Base-by-base conservation (phyloP, 1,139 yeast species). In the Groenewaldozyma sp. region DNA sequence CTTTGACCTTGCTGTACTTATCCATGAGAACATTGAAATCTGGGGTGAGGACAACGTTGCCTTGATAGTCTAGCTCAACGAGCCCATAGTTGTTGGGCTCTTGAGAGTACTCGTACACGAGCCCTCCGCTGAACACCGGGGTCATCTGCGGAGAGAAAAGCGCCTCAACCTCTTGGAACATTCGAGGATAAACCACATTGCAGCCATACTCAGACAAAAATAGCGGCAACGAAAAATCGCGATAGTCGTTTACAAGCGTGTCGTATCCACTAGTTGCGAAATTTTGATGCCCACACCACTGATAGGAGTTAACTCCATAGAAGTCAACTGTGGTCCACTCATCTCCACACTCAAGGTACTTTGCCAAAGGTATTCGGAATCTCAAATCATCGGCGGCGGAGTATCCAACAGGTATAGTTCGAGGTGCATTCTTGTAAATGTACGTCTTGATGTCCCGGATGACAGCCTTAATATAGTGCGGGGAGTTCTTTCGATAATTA, bases 161-260 rank as follows among this genome's bases (percentile, higher is more conserved):
- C 20, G 59, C 56, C n/a, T 49, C 47, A 24, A 88, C 77, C 59
- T 91, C 98, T 34, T 78, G 82, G 60, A 91, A 91, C 16, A 65
- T 56, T 51, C 98, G 74, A 5, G 97, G 97, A 13, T 67, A 56
- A 2, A 84, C 82, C 46, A 76, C 80, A 59, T 91, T 91, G 63
- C 98, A 91, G 3, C 98, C 98, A 60, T 76, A 91, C 67, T 91
- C 98, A 2, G 96, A 84, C 45, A 91, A 74, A 60, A 91, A 80
- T 1, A 91, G 70, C 2, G 98, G 98, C 47, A 76, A 73, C 1
- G 84, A 63, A 54, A 74, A 84, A 35, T 72, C 71, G 28, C 64
- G 56, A 86, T 56, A 56, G 44, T 80, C 78, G 4, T 71, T 58
- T 48, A 84, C 78, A 47, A 83, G 66, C 19, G 59, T 65, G 42